Evolutionary conservation across 2,329 filamentous ascomycete species (phyloP), one percentile per base, ranked within the genome.

Genomic region (Epichloe bromicola): DNA sequence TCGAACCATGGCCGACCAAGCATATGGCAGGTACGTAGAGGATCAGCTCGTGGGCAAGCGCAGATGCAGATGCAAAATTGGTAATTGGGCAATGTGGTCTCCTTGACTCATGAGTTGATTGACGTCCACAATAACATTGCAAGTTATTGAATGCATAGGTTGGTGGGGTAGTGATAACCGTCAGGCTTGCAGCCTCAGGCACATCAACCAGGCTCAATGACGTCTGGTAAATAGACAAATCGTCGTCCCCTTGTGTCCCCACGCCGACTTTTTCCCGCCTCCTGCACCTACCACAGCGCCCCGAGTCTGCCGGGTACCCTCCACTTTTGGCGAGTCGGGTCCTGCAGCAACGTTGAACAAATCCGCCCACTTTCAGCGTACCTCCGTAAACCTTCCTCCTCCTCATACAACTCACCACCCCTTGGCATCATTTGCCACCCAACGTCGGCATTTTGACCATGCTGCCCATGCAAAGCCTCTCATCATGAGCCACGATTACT

Each of bases 401-500:
- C 11, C 38, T 34, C 23, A 14, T n/a, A 37, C 48, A 47, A 23
- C 44, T 20, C n/a, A 23, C 7, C 50, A 23, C 19, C 38, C 4
- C 17, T 36, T 37, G 34, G 34, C 45, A 48, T 46, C 20, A 38
- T 44, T 17, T 11, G 14, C 33, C 34, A 38, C 38, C 19, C 37
- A 15, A 33, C 39, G 26, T 44, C 26, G 30, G 40, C 36, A 37
- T 42, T 42, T 58, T 55, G 55, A 69, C 58, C 58, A 71, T 70
- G 68, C 61, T 61, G 58, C 57, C 61, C 57, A 58, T 57, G 55
- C 48, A 55, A 54, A 55, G 45, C 53, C 52, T 53, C 58, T 59
- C 62, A 71, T 60, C 55, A 83, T 83, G 79, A 82, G 76, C 68
- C 76, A 81, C 66, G 74, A 80, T 60, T 76, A 80, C 58, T 74